A percentile compares a stretch with the other conserved stretches of the same genome.
Conservation (phyloP, 2,329 filamentous ascomycete genomes). For the Biscogniauxia mediterranea region DNA sequence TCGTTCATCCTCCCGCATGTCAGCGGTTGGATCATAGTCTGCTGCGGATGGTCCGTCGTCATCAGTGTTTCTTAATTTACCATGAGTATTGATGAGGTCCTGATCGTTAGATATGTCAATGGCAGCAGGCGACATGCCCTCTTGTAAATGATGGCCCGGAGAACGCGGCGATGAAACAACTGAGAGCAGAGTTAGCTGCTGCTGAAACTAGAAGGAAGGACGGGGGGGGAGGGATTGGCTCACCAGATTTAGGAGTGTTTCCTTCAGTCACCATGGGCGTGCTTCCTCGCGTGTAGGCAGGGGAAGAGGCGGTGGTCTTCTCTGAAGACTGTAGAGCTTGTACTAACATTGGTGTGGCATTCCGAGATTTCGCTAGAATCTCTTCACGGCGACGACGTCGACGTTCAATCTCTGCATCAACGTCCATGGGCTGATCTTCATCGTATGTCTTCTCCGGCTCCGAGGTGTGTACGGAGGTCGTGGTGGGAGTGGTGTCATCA, state of each 20-base stretch:
- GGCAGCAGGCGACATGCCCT: conserved; percentile 54
- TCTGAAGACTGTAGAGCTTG: conserved; percentile 68
- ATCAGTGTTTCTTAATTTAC: conserved; percentile 42
- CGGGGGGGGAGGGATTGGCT: conserved; percentile 17
- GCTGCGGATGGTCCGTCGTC: conserved; percentile 72
- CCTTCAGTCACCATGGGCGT: conserved; percentile 39
- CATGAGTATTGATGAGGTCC: conserved; percentile 63
- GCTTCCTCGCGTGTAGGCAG: conserved; percentile 45
- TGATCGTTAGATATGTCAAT: conserved; percentile 66
- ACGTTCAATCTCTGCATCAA: conserved; percentile 80
- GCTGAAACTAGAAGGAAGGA: background rate
- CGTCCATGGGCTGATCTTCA: conserved; percentile 65
- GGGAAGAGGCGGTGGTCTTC: conserved; percentile 56
- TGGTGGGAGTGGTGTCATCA: conserved; percentile 34
- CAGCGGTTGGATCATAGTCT: conserved; percentile 74
- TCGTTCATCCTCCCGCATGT: conserved; percentile 70
- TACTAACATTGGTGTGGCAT: conserved; percentile 70
- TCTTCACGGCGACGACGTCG: conserved; percentile 82
- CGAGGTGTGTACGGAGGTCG: conserved; percentile 27
- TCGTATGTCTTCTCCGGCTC: conserved; percentile 46
- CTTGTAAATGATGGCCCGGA: conserved; percentile 44
- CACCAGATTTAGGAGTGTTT: conserved; percentile 49
- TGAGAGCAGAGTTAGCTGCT: conserved; percentile 13
- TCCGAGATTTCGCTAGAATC: conserved; percentile 78
- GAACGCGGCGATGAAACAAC: conserved; percentile 38